A percentile compares a stretch with the other conserved stretches of the same genome.
These are phyloP conservation scores for Pseudogymnoascus sp. DNA, from an alignment of 2,329 filamentous ascomycete species.

Conservation along the genomic window DNA sequence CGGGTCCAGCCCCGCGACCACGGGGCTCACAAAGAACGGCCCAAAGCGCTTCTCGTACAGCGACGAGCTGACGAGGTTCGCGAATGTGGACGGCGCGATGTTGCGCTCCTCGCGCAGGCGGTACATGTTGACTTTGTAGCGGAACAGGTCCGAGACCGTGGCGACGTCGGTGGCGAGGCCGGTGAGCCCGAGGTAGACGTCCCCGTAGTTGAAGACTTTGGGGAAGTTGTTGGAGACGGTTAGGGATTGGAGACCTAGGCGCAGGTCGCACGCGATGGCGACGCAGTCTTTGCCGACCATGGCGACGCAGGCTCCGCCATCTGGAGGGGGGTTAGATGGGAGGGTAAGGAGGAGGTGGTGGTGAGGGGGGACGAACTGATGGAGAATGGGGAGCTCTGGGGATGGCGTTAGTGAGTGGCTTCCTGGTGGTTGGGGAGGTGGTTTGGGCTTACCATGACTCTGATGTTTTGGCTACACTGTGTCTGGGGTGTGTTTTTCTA, in stretches of 20 bases:
- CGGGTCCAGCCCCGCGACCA: conserved; percentile 89
- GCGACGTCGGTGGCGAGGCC: conserved; percentile 92
- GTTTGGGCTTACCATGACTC: conserved; percentile 21
- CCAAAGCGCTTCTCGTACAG: conserved; percentile 96
- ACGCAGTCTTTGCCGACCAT: conserved; percentile 99
- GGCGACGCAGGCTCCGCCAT: conserved; percentile 90
- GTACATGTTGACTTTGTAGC: conserved; percentile 99
- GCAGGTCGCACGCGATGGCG: conserved; percentile 97
- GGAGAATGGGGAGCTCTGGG: conserved; percentile 81
- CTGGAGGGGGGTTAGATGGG: conserved; percentile 32
- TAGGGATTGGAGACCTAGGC: conserved; percentile 89
- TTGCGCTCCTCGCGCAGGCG: conserved; percentile 93
- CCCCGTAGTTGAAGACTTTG: conserved; percentile 97
- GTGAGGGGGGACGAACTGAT: conserved; percentile 61
- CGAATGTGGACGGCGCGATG: conserved; percentile 90
- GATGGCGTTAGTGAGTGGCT: conserved; percentile 27
- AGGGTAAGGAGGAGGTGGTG: conserved; percentile 13
- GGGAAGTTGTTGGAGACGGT: conserved; percentile 99
- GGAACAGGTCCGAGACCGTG: conserved; percentile 93
- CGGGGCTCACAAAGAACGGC: conserved; percentile 90
- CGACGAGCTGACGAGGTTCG: conserved; percentile 84
- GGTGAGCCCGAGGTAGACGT: conserved; percentile 90
- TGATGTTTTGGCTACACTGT: conserved; percentile 11
- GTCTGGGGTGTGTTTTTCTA: background rate
- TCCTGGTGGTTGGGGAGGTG: conserved; percentile 1